Conservation (phyloP, 257 asterid genomes). For the Solanum medicagineum region DNA sequence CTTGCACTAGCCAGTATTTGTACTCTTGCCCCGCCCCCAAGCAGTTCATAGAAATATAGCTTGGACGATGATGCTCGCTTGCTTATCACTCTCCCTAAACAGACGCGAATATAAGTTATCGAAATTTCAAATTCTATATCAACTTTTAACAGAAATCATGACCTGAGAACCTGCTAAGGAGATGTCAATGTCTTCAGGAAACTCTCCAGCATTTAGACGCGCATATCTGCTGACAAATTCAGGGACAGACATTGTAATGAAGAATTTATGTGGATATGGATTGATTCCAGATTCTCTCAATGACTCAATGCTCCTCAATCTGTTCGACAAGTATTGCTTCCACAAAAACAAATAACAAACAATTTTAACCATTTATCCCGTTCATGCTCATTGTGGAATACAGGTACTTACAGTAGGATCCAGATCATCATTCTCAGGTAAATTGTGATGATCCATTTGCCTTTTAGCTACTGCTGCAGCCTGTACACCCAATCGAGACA, state of each 20-base stretch:
- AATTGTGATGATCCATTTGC: not conserved
- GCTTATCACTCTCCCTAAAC: constrained; percentile 2
- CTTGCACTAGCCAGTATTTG: constrained; percentile 6
- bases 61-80: constrained; percentile 1
- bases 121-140: not conserved
- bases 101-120: not conserved
- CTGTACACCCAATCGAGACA: not conserved
- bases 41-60: constrained; percentile 2
- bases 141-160: not conserved
- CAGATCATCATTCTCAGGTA: not conserved
- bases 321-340: not conserved
- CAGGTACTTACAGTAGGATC: not conserved
- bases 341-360: not conserved
- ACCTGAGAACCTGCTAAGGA: not conserved
- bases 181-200: not conserved
- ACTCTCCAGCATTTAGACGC: not conserved
- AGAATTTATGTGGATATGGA: not conserved
- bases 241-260: not conserved
- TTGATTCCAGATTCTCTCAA: not conserved
- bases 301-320: not conserved
- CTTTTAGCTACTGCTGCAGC: not conserved
- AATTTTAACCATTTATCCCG: not conserved
- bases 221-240: not conserved
- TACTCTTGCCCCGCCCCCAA: not conserved
- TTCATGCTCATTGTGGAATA: not conserved